Percentiles rank a stretch among this genome's conserved stretches.
These are phyloP conservation scores for Pythium periplocum DNA, from an alignment of 352 stramenopile species.

Conservation along the genomic window DNA sequence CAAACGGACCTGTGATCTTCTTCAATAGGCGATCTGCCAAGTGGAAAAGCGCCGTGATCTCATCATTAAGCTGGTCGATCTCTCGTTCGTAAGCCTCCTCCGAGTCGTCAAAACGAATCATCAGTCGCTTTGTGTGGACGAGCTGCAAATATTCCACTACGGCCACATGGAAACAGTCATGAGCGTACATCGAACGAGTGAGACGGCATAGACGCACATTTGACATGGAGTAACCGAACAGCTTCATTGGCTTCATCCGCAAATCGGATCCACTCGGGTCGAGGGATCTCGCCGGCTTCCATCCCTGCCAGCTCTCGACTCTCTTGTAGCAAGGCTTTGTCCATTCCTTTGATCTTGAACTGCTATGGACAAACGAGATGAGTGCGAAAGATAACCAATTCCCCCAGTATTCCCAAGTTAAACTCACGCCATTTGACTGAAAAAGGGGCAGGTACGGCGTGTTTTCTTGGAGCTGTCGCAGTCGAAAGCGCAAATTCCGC, in stretches of 20 bases:
- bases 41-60: constrained; percentile 63
- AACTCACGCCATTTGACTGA: constrained; percentile 41
- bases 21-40: constrained; percentile 63
- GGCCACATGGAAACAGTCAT: background rate
- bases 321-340: constrained; percentile 62
- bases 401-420: no score
- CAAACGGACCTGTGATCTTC: constrained; percentile 55
- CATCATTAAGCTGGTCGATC: constrained; percentile 59
- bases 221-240: constrained; percentile 57
- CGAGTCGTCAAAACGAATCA: constrained; percentile 76
- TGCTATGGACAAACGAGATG: constrained; percentile 14
- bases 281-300: constrained; percentile 24
- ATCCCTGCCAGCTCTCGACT: constrained; percentile 26
- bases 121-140: constrained; percentile 66
- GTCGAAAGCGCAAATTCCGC: constrained; percentile 51
- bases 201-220: constrained; percentile 31
- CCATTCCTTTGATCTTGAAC: constrained; percentile 47
- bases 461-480: constrained; percentile 38
- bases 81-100: constrained; percentile 66
- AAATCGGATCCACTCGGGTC: constrained; percentile 60
- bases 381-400: no score
- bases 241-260: constrained; percentile 60
- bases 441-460: constrained; percentile 44
- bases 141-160: constrained; percentile 79
- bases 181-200: background rate